Conservation (phyloP, 2,329 filamentous ascomycete species). For the Thielaviopsis populi region DNA sequence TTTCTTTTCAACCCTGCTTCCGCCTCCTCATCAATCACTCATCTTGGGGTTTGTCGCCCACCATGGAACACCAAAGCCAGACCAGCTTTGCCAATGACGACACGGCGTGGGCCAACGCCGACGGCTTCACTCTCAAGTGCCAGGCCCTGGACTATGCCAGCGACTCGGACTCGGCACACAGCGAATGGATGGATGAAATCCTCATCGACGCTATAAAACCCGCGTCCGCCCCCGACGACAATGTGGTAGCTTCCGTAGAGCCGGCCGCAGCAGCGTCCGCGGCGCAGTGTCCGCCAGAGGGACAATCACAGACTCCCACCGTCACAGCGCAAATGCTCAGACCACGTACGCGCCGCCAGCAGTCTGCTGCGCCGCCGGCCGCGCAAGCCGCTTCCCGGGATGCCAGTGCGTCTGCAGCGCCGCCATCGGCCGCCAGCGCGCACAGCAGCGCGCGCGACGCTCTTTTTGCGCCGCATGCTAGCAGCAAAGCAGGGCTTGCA, state of each 20-base stretch:
- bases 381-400: not conserved
- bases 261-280: no score
- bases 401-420: not conserved
- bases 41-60: not conserved
- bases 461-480: slow-evolving; percentile 1
- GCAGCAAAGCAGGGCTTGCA: slow-evolving; percentile 22
- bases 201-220: slow-evolving; percentile 39
- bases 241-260: not conserved
- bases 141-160: slow-evolving; percentile 8
- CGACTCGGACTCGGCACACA: slow-evolving; percentile 28
- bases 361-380: not conserved
- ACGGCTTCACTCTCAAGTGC: not conserved
- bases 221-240: slow-evolving; percentile 26
- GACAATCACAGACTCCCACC: not conserved
- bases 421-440: not conserved
- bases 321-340: slow-evolving; percentile 7
- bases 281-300: no score
- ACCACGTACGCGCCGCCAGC: slow-evolving; percentile 3
- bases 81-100: not conserved
- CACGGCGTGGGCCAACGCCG: not conserved
- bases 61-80: not conserved
- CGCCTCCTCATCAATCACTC: not conserved
- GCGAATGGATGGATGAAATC: slow-evolving; percentile 42
- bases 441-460: slow-evolving; percentile 7
- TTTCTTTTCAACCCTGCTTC: not conserved